Percentiles rank a stretch among this genome's conserved stretches.
Conservation (phyloP, 2,329 filamentous ascomycete genomes). For the Microdochium bolleyi region DNA sequence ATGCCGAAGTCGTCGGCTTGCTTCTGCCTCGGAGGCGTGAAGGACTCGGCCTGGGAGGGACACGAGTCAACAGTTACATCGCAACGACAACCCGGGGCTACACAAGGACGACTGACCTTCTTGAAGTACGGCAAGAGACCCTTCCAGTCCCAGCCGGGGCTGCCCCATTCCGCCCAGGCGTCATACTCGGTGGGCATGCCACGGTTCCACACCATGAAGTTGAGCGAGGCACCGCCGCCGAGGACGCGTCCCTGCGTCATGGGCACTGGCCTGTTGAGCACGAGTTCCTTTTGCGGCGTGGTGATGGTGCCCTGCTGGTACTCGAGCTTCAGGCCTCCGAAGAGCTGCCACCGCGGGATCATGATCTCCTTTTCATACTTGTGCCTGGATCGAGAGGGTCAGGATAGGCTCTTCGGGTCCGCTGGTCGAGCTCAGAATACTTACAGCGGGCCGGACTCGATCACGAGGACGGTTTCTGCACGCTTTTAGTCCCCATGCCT, state of each 20-base stretch:
- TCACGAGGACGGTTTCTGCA: slow-evolving; percentile 1
- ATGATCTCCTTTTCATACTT: slow-evolving; percentile 3
- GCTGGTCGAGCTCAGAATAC: background rate
- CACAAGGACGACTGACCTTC: slow-evolving; percentile 23
- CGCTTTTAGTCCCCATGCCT: background rate
- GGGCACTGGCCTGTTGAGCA: background rate
- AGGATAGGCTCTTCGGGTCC: background rate
- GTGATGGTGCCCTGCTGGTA: slow-evolving; percentile 1
- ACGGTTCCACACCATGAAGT: slow-evolving; percentile 23
- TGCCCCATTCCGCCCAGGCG: slow-evolving; percentile 24
- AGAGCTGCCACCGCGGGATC: slow-evolving; percentile 1
- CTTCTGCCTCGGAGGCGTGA: slow-evolving; percentile 21
- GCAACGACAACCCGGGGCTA: slow-evolving; percentile 5
- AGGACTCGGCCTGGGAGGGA: slow-evolving; percentile 24
- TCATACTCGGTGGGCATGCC: slow-evolving; percentile 25
- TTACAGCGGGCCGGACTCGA: slow-evolving; percentile 7
- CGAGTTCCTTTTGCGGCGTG: background rate
- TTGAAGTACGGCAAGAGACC: slow-evolving; percentile 30
- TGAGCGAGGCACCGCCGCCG: background rate
- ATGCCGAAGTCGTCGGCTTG: slow-evolving; percentile 24
- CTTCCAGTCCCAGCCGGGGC: slow-evolving; percentile 24
- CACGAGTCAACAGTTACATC: slow-evolving; percentile 15
- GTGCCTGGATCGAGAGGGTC: background rate
- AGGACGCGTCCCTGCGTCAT: background rate
- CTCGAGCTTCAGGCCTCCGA: background rate